Evolutionary conservation across 2,329 filamentous ascomycete genomes (phyloP).

Genomic region (Colletotrichum australisinense): DNA sequence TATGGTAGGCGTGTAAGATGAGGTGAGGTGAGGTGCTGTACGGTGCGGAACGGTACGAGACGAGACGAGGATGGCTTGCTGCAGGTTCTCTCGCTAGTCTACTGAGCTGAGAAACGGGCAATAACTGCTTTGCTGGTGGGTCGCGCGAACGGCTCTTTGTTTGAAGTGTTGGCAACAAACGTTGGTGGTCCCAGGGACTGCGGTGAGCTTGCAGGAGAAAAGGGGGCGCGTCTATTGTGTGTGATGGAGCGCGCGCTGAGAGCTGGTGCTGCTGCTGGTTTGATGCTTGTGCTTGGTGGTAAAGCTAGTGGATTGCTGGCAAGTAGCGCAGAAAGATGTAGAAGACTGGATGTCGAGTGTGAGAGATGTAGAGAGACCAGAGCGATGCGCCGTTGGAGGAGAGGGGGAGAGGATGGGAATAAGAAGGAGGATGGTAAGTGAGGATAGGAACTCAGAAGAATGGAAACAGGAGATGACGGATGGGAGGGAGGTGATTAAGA

Average conservation of each 20-base stretch:
- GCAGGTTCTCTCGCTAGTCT: slow-evolving; percentile 30
- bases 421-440: slow-evolving; percentile 19
- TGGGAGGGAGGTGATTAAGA: slow-evolving; percentile 34
- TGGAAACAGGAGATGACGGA: slow-evolving; percentile 14
- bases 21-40: background rate
- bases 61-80: slow-evolving; percentile 30
- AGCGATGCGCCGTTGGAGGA: background rate
- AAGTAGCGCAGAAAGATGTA: background rate
- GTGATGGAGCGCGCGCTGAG: slow-evolving; percentile 7
- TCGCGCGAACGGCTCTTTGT: slow-evolving; percentile 11
- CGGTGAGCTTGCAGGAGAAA: slow-evolving; percentile 33
- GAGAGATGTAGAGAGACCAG: slow-evolving; percentile 9
- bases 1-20: slow-evolving; percentile 6
- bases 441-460: slow-evolving; percentile 22
- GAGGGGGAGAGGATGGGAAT: slow-evolving; percentile 1
- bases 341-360: background rate
- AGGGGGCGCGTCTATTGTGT: slow-evolving; percentile 3
- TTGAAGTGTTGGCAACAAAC: slow-evolving; percentile 5
- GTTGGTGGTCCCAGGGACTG: slow-evolving; percentile 18
- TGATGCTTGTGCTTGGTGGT: slow-evolving; percentile 1
- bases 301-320: background rate
- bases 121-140: slow-evolving; percentile 21
- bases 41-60: background rate
- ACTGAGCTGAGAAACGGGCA: slow-evolving; percentile 19
- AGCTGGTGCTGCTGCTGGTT: background rate